Percentiles rank a stretch among this genome's conserved stretches.
These are phyloP conservation scores for Extremus antarcticus DNA, from an alignment of 495 filamentous ascomycete genomes.

Conservation along the genomic window DNA sequence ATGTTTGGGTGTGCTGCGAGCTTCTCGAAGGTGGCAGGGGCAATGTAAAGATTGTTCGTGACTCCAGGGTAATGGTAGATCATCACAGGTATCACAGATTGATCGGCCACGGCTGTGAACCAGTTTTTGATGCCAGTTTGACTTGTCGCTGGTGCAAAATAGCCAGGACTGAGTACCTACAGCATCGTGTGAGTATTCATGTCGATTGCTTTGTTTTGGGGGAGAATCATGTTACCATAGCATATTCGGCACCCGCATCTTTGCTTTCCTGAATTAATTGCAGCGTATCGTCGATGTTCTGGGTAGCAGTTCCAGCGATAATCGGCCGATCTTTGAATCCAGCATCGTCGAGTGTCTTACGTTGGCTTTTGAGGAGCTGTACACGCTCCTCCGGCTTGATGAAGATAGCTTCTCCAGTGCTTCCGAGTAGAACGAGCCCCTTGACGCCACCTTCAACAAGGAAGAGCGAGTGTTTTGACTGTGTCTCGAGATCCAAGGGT, in stretches of 20 bases:
- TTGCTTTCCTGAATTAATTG: conserved; percentile 45
- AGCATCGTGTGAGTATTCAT: no score
- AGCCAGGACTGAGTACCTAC: conserved; percentile 24
- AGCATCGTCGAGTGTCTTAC: conserved; percentile 40
- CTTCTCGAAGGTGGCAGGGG: conserved; percentile 42
- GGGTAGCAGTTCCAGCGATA: conserved; percentile 55
- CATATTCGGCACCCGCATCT: conserved; percentile 53
- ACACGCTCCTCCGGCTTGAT: conserved; percentile 48
- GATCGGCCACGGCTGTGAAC: conserved; percentile 22
- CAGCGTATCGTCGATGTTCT: conserved; percentile 53
- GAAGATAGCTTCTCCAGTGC: conserved; percentile 59
- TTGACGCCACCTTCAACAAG: conserved; percentile 51
- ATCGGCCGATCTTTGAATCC: conserved; percentile 53
- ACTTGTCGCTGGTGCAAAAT: conserved; percentile 21
- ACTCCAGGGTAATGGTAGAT: conserved; percentile 57
- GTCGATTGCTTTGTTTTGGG: no score
- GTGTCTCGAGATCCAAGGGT: conserved; percentile 43
- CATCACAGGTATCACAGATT: conserved; percentile 22
- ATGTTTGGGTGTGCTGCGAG: conserved; percentile 49
- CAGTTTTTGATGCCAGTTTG: conserved; percentile 23
- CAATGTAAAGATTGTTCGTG: conserved; percentile 47
- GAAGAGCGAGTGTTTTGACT: conserved; percentile 48
- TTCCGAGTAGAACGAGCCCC: conserved; percentile 56
- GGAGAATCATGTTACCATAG: no score
- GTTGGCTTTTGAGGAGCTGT: conserved; percentile 43